A percentile compares a stretch with the other conserved stretches of the same genome.
Conservation (phyloP, 352 stramenopile genomes). For the Saprolegnia parasitica region DNA sequence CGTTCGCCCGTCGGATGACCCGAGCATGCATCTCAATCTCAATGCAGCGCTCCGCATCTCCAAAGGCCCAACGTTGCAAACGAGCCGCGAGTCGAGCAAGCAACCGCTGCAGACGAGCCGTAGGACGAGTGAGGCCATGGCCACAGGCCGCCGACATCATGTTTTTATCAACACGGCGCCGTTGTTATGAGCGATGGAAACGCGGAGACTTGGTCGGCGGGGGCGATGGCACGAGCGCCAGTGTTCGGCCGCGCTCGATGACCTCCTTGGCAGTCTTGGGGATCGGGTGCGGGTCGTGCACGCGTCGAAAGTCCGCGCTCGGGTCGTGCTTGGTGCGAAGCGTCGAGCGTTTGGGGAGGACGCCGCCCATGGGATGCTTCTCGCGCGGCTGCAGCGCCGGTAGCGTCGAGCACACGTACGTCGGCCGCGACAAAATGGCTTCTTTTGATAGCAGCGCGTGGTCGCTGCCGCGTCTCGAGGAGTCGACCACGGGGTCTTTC, state of each 20-base stretch:
- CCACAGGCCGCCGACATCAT: no score
- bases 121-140: no score
- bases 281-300: constrained; percentile 66
- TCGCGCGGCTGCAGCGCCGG: constrained; percentile 52
- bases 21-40: not conserved
- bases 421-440: not conserved
- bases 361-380: constrained; percentile 57
- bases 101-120: no score
- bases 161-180: no score
- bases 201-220: not conserved
- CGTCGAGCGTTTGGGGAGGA: constrained; percentile 58
- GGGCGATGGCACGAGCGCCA: not conserved
- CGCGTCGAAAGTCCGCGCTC: constrained; percentile 57
- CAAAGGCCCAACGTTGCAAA: not conserved
- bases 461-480: not conserved
- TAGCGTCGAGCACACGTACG: constrained; percentile 33
- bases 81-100: not conserved
- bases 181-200: not conserved
- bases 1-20: not conserved
- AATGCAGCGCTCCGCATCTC: not conserved
- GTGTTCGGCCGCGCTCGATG: constrained; percentile 26
- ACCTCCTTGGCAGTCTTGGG: constrained; percentile 65
- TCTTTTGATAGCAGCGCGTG: not conserved
- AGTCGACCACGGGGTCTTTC: not conserved
- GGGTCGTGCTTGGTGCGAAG: constrained; percentile 59